Evolutionary conservation across 495 filamentous ascomycete genomes (phyloP).

Genomic region (Rostrohypoxylon terebratum): DNA sequence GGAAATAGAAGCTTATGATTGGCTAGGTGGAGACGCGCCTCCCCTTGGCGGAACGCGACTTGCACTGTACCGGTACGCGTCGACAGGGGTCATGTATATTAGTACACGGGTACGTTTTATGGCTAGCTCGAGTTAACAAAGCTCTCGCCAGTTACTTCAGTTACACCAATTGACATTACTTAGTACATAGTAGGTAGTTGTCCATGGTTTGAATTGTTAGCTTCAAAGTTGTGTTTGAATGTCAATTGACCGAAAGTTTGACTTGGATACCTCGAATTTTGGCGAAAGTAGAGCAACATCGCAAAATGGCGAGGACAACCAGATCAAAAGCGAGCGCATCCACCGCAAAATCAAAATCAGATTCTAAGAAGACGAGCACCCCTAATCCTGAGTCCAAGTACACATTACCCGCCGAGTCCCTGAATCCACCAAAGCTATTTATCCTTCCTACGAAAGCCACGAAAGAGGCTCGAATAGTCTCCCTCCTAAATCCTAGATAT

Average conservation of each 20-base stretch:
- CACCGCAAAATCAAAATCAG: conserved; percentile 43
- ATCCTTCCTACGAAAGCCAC: conserved; percentile 78
- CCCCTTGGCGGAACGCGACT: conserved; percentile 33
- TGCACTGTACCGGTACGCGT: conserved; percentile 30
- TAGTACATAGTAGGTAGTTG: no score
- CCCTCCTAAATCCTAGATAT: conserved; percentile 82
- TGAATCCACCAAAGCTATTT: conserved; percentile 74
- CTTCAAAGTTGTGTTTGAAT: neutral
- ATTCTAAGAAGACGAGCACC: conserved; percentile 37
- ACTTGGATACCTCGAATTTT: neutral
- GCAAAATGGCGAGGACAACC: conserved; percentile 51
- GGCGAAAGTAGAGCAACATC: neutral
- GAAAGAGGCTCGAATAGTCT: conserved; percentile 74
- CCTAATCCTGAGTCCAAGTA: conserved; percentile 50
- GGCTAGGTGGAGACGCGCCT: conserved; percentile 37
- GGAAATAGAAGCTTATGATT: conserved; percentile 31
- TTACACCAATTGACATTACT: neutral
- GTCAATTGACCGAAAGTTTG: neutral
- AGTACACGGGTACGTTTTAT: conserved; percentile 13
- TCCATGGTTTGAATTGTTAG: neutral
- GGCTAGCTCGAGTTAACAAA: conserved; percentile 3
- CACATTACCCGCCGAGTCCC: conserved; percentile 50
- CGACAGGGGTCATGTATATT: conserved; percentile 27
- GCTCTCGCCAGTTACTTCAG: neutral
- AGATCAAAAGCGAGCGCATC: conserved; percentile 48